Evolutionary conservation across 2,329 filamentous ascomycete species (phyloP), one percentile per base, ranked within the genome.

Genomic region (Fonsecaea pugnacius): DNA sequence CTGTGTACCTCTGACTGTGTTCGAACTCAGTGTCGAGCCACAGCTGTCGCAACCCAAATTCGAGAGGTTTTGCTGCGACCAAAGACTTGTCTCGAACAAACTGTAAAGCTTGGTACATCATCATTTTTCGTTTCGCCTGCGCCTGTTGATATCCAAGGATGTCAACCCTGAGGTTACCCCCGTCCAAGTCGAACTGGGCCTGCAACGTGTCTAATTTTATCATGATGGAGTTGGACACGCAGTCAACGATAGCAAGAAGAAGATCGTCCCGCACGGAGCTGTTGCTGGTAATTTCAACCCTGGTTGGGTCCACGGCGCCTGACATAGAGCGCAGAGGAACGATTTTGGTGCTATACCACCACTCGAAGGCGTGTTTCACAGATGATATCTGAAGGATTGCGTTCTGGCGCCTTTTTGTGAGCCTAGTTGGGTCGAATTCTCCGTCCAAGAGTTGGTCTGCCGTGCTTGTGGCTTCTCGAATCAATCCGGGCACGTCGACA

Each of bases 401-500:
- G 14, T 21, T 48, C 27, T 53, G n/a, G 32, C 35, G 60, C 21
- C 54, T n/a, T 21, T 53, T 7, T 27, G 9, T 36, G 36, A 63
- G 33, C 16, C 21, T 43, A 30, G 14, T 16, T 5, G 46, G 16
- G 33, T 40, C 33, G 27, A 21, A 1, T 12, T 7, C 32, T 32
- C 43, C 12, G 7, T 48, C 24, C 2, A 52, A 8, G 16, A 40
- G 30, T 21, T 27, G 16, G 10, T 35, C 6, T 33, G 33, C 27
- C 10, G 52, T 58, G 30, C 38, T 33, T 16, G 43, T 30, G 9
- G 55, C 48, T 38, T 58, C 36, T n/a, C 32, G 21, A 27, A 60
- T 56, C 27, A 68, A 51, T 10, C 52, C 43, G 7, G 66, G 66
- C n/a, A 66, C 43, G 38, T 68, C 60, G 40, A 68, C 59, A 18